Base-by-base conservation (phyloP, 2,329 filamentous ascomycete genomes). In the Diaporthe sp. region DNA sequence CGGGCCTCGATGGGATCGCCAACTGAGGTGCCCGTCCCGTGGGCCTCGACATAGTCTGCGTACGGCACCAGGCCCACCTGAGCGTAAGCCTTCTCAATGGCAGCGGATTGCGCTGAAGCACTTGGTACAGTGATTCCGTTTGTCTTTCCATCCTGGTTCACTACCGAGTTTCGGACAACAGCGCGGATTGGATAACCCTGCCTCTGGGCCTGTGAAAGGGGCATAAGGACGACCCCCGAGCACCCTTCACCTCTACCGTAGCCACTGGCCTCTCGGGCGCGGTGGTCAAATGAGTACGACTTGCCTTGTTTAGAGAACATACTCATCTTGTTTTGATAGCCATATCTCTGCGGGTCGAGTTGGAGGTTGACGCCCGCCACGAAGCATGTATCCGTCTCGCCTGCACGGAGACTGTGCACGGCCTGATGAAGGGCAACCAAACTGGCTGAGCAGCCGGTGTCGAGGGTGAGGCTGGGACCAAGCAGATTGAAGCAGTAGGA, bases 401-500 rank as follows among this genome's bases (percentile, higher is more conserved):
- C 40, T 13, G 55, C 50, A 17, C 55, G 52, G 35, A 72, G 55
- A 15, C 50, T 45, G 12, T 60, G 55, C 15, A 38, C 40, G 8
- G 69, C 69, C 40, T 61, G 69, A 19, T 72, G 69, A 12, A 72
- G 77, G 0, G 84, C 85, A 0, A 84, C 80, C 17, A 87, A 77
- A 15, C 81, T 83, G 12, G 83, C 82, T 0, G 85, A 87, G 76
- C 87, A 89, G 3, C 83, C 87, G 0, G 87, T 87, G 72, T 88
- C 86, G 1, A 88, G 77, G 0, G 85, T 85, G 76, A 87, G 79
- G 75, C 84, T 84, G 0, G 86, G 82, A 0, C 86, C 86, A 5
- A 77, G 77, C 38, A 87, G 80, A 73, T 87, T 82, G 61, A 45
- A 85, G 72, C 82, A 84, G 72, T 86, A 85, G 0, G 84, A 86